phyloP scores from a whole-genome alignment of 106 monocot species.

The Agapanthus africanus region DNA sequence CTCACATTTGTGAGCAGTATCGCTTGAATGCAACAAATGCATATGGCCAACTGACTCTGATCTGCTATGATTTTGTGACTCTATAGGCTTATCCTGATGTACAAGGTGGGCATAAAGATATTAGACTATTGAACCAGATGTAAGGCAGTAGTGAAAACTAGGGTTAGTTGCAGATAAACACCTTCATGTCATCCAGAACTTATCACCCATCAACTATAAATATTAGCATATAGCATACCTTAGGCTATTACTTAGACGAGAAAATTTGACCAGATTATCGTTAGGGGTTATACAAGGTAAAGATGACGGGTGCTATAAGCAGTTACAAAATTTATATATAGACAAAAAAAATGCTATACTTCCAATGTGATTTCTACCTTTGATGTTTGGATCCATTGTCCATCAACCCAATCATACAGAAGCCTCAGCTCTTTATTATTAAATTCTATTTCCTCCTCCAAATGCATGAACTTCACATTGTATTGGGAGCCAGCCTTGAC shows the following conservation, averaged over 20 bases:
- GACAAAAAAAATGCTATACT: no score
- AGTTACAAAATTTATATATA: no score
- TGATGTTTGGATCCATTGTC: conserved; percentile 17
- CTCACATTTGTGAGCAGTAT: background rate
- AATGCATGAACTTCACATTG: conserved; percentile 20
- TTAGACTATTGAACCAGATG: background rate
- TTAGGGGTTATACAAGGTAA: no score
- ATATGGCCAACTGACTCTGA: background rate
- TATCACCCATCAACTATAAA: no score
- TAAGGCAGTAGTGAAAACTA: no score
- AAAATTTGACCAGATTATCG: no score
- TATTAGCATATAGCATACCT: no score
- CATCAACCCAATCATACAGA: conserved; percentile 44
- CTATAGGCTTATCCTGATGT: background rate
- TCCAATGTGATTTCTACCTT: no score
- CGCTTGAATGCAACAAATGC: background rate
- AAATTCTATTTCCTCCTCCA: conserved; percentile 32
- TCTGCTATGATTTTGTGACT: background rate
- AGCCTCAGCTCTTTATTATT: conserved; percentile 17
- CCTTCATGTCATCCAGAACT: no score
- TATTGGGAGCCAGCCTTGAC: conserved; percentile 8
- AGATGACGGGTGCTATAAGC: no score
- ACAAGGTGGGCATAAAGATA: background rate
- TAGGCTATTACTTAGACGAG: no score
- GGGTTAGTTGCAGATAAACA: no score